Evolutionary conservation across 495 filamentous ascomycete genomes (phyloP), one percentile per base, ranked within the genome.

Genomic region (Bacidia gigantensis): DNA sequence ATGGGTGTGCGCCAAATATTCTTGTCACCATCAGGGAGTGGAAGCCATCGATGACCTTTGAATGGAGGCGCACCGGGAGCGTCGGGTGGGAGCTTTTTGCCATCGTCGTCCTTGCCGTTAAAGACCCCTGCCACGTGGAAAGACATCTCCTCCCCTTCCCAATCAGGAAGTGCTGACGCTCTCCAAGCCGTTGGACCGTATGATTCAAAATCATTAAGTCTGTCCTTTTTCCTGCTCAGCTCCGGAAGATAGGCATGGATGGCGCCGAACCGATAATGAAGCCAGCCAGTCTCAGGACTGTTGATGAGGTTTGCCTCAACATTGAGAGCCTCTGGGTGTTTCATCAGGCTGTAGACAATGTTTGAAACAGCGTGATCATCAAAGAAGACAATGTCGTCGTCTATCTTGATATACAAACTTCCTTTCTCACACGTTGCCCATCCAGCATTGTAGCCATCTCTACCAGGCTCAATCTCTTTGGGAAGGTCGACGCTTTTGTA

Each of bases 351-450:
- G 21, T 64, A 62, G 26, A 75, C 67, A 2, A 73, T 38, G 32
- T 66, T 61, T 5, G 72, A 67, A 46, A 75, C 71, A 23, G 72
- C 63, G 39, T 67, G 60, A 50, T 73, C 69, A n/a, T 71, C 67
- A 38, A 75, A 65, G 49, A 65, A 75, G 21, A 72, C 69, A 43
- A 75, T 67, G 55, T 75, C 72, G 53, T 75, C 72, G 54, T 75
- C 72, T 26, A 75, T 73, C 53, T 75, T 75, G 58, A 75, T 64
- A 49, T 72, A 74, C 39, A 74, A 70, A 18, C 64, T 58, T 44
- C 67, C 51, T 3, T 65, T 56, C 50, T 73, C 63, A 3, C 62
- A 59, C 1, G 63, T 57, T 50, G 65, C 58, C 65, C 66, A 69
- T 42, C 64, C 66, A 23, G 62, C 60, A 22, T 58, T 61, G 46